Percentiles rank a stretch among this genome's conserved stretches.
Evolutionary conservation across 2,329 filamentous ascomycete genomes (phyloP).

Genomic region (Trichoderma sp.): DNA sequence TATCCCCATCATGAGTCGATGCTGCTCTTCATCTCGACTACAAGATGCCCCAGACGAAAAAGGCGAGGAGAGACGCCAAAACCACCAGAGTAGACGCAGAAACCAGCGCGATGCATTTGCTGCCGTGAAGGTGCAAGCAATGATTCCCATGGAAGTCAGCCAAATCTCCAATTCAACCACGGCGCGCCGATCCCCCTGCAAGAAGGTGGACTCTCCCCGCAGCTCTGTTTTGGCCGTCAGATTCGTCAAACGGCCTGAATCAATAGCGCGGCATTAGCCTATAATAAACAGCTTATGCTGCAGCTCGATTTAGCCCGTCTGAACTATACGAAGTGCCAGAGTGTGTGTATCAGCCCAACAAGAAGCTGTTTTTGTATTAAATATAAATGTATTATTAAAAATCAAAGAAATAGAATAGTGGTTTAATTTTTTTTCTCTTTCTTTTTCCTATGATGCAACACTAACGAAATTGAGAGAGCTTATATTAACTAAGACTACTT

Average conservation of each 20-base stretch:
- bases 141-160: not conserved
- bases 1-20: not conserved
- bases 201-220: not conserved
- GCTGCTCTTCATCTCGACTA: constrained; percentile 15
- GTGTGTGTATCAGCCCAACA: too few species aligned
- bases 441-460: too few species aligned
- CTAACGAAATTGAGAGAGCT: too few species aligned
- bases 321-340: too few species aligned
- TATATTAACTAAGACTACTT: too few species aligned
- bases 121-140: not conserved
- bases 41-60: not conserved
- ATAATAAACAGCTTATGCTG: not conserved
- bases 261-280: not conserved
- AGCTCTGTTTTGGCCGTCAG: not conserved
- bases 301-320: not conserved
- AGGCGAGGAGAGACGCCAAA: not conserved
- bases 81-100: not conserved
- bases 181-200: not conserved
- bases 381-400: too few species aligned
- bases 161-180: not conserved
- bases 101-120: not conserved
- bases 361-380: too few species aligned
- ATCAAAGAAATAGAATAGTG: too few species aligned
- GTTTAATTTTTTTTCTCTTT: too few species aligned
- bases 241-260: not conserved